A percentile compares a stretch with the other conserved stretches of the same genome.
phyloP scores from a whole-genome alignment of 2,329 filamentous ascomycete species.

The Cucurbitaria berberidis region DNA sequence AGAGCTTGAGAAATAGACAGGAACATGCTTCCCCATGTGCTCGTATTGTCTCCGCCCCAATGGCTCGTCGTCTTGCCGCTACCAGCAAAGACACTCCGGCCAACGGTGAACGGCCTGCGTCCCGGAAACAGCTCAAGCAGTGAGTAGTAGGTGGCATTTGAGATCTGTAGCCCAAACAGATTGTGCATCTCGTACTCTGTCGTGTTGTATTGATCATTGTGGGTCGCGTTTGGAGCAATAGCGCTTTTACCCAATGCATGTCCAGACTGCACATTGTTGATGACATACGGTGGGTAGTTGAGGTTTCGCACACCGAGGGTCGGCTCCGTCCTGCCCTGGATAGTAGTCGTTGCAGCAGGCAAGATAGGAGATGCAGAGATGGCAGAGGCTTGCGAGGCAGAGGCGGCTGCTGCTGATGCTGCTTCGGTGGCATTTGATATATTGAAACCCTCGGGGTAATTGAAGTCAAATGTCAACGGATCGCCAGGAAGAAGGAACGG shows the following conservation, averaged over 20 bases:
- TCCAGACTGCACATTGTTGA: slow-evolving; percentile 74
- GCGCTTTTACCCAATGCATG: slow-evolving; percentile 67
- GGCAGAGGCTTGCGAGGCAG: slow-evolving; percentile 56
- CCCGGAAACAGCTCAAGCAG: slow-evolving; percentile 65
- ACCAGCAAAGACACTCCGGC: slow-evolving; percentile 19
- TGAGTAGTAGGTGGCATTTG: slow-evolving; percentile 60
- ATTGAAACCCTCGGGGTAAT: slow-evolving; percentile 72
- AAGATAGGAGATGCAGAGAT: slow-evolving; percentile 37
- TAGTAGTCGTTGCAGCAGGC: slow-evolving; percentile 36
- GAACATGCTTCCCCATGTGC: slow-evolving; percentile 72
- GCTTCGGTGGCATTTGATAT: slow-evolving; percentile 70
- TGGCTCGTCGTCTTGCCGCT: slow-evolving; percentile 17
- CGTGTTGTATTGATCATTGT: slow-evolving; percentile 64
- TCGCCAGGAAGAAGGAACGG: slow-evolving; percentile 69
- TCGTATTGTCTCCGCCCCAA: slow-evolving; percentile 74
- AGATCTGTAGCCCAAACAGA: slow-evolving; percentile 54
- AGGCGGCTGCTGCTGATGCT: slow-evolving; percentile 60
- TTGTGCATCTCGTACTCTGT: slow-evolving; percentile 81
- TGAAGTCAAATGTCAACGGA: slow-evolving; percentile 61
- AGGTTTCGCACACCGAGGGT: slow-evolving; percentile 68
- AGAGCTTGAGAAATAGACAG: slow-evolving; percentile 77
- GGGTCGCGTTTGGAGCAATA: slow-evolving; percentile 75
- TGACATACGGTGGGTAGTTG: slow-evolving; percentile 74
- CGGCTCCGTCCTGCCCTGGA: slow-evolving; percentile 62
- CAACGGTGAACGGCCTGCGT: slow-evolving; percentile 16